These are phyloP conservation scores for Meyerozyma sp. DNA, from an alignment of 1,139 yeast genomes.

Conservation along the genomic window DNA sequence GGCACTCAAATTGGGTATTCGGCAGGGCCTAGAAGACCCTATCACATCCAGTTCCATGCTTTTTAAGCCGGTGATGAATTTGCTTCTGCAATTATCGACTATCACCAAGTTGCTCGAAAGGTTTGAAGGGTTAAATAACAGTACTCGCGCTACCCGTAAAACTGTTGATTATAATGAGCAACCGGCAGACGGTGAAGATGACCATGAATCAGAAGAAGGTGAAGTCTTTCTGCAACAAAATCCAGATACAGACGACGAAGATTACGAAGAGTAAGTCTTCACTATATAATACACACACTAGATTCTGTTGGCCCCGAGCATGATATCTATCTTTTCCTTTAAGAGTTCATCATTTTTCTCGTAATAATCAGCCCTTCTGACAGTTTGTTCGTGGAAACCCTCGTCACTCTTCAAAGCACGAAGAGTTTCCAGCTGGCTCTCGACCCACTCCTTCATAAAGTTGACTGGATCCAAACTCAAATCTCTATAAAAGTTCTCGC, in stretches of 20 bases:
- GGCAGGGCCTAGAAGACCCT: conserved; percentile 5
- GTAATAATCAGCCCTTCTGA: conserved; percentile 78
- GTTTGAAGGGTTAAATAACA: conserved; percentile 3
- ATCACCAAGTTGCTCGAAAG: conserved; percentile 7
- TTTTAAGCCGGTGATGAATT: conserved; percentile 21
- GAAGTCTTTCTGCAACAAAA: conserved; percentile 7
- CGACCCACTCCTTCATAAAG: conserved; percentile 68
- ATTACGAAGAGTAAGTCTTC: neutral
- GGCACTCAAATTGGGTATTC: conserved; percentile 16
- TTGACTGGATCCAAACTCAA: conserved; percentile 72
- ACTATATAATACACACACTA: conserved; percentile 4
- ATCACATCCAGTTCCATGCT: conserved; percentile 20
- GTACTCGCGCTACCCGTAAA: conserved; percentile 4
- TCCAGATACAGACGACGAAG: conserved; percentile 9
- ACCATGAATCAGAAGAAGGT: conserved; percentile 4
- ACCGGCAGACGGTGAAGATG: conserved; percentile 8
- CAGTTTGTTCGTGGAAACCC: conserved; percentile 85
- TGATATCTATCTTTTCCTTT: conserved; percentile 69
- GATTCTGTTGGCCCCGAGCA: conserved; percentile 40
- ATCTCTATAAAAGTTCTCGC: conserved; percentile 60
- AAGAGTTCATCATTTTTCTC: conserved; percentile 62
- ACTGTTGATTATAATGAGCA: conserved; percentile 10
- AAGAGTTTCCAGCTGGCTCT: conserved; percentile 69
- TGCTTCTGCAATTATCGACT: conserved; percentile 14
- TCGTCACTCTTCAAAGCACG: conserved; percentile 80